A percentile compares a stretch with the other conserved stretches of the same genome.
Evolutionary conservation across 176 grass and related monocot species (phyloP).

Genomic region (Metroxylon sagu): DNA sequence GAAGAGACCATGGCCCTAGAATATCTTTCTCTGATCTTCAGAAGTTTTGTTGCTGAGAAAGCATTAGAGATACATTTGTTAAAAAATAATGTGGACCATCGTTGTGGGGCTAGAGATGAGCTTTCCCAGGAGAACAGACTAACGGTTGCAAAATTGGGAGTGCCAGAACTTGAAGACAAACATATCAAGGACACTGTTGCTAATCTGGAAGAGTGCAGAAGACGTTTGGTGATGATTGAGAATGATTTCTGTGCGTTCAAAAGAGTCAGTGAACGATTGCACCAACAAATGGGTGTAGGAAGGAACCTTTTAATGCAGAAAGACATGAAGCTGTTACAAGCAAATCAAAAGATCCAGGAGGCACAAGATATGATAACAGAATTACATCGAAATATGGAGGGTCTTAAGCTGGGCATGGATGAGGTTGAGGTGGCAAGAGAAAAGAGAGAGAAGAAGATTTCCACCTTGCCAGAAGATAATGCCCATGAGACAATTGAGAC

Average conservation of each 20-base stretch:
- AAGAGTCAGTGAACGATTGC: constrained; percentile 32
- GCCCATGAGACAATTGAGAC: background rate
- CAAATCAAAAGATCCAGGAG: constrained; percentile 33
- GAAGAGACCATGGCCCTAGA: constrained; percentile 49
- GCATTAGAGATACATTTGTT: constrained; percentile 33
- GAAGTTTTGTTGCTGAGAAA: constrained; percentile 49
- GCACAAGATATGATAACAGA: constrained; percentile 22
- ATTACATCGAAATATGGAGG: constrained; percentile 36
- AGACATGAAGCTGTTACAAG: constrained; percentile 40
- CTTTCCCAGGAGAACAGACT: constrained; percentile 43
- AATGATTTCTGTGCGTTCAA: constrained; percentile 41
- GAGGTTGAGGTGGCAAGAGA: constrained; percentile 1
- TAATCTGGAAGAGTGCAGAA: background rate
- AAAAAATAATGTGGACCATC: constrained; percentile 25
- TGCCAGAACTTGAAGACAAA: constrained; percentile 46
- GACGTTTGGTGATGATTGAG: constrained; percentile 17
- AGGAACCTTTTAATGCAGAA: constrained; percentile 17
- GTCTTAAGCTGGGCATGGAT: background rate
- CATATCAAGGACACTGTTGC: constrained; percentile 12
- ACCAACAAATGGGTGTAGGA: constrained; percentile 25
- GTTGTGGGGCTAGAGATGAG: constrained; percentile 38
- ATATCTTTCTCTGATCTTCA: constrained; percentile 47
- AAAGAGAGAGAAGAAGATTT: constrained; percentile 5
- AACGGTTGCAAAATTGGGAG: constrained; percentile 47
- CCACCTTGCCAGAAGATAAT: constrained; percentile 1